phyloP scores from a whole-genome alignment of 2,329 filamentous ascomycete genomes.

The Thermoascus crustaceus region DNA sequence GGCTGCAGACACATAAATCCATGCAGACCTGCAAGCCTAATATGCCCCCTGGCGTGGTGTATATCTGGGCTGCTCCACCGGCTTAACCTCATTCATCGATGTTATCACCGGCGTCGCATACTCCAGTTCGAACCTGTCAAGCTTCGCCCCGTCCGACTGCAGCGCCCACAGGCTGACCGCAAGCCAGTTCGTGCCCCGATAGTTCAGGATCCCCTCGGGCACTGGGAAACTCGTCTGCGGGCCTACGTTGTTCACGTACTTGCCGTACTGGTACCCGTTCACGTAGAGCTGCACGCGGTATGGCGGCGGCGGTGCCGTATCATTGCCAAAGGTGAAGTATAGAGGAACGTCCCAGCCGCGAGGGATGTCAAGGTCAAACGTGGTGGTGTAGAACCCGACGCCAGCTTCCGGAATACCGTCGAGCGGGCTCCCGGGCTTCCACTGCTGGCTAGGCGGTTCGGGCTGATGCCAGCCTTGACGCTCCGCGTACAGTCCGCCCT shows the following conservation, averaged over 20 bases:
- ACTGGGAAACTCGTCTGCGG: conserved; percentile 66
- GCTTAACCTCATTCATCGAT: conserved; percentile 38
- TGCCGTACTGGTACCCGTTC: conserved; percentile 68
- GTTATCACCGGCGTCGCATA: conserved; percentile 45
- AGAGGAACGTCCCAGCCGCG: conserved; percentile 49
- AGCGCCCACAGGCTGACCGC: conserved; percentile 62
- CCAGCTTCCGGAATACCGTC: conserved; percentile 39
- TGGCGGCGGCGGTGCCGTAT: conserved; percentile 50
- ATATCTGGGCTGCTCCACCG: conserved; percentile 42
- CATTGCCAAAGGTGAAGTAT: conserved; percentile 42
- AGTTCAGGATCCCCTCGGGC: conserved; percentile 64
- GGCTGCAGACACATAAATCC: too few species aligned
- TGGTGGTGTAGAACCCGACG: conserved; percentile 46
- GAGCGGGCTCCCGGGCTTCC: conserved; percentile 27
- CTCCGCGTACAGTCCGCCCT: conserved; percentile 49
- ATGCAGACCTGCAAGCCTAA: too few species aligned
- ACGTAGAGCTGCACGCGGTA: conserved; percentile 62
- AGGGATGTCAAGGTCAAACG: conserved; percentile 45
- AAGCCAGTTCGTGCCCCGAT: conserved; percentile 61
- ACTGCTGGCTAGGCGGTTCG: conserved; percentile 30
- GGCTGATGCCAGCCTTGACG: conserved; percentile 50
- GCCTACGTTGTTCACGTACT: conserved; percentile 62
- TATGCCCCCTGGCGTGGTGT: conserved; percentile 44
- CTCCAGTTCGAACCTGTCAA: conserved; percentile 47
- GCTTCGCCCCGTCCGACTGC: conserved; percentile 47